These are phyloP conservation scores for Neurospora sublineolata DNA, from an alignment of 495 filamentous ascomycete genomes.

Conservation along the genomic window DNA sequence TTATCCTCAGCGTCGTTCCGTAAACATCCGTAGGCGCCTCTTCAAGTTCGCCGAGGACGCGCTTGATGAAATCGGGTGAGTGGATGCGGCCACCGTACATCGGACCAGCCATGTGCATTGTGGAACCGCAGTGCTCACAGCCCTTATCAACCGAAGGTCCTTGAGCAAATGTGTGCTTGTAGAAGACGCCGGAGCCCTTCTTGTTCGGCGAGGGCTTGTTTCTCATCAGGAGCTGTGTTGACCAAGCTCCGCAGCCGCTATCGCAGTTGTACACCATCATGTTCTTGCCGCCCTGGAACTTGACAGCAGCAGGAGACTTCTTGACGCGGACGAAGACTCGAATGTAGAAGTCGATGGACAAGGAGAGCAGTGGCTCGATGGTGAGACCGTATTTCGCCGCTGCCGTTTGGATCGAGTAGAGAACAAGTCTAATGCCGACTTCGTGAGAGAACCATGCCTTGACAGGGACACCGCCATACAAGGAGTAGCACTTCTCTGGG, in stretches of 20 bases:
- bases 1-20: conserved; percentile 63
- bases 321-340: conserved; percentile 78
- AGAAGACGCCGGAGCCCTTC: conserved; percentile 52
- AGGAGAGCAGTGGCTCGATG: conserved; percentile 81
- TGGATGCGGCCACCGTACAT: conserved; percentile 93
- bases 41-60: conserved; percentile 57
- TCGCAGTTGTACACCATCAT: conserved; percentile 93
- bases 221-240: conserved; percentile 59
- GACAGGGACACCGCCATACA: conserved; percentile 80
- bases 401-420: conserved; percentile 64
- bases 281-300: conserved; percentile 75
- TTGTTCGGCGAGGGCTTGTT: conserved; percentile 53
- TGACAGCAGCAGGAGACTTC: conserved; percentile 70
- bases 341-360: conserved; percentile 94
- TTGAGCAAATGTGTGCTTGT: conserved; percentile 61
- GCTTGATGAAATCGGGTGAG: conserved; percentile 65
- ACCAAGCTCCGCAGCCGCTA: conserved; percentile 77
- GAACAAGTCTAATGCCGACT: conserved; percentile 73
- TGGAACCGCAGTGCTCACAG: conserved; percentile 77
- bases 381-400: conserved; percentile 80
- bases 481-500: conserved; percentile 78
- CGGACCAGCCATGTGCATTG: conserved; percentile 77
- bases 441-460: conserved; percentile 82
- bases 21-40: conserved; percentile 52
- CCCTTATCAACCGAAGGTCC: conserved; percentile 48